Conservation (phyloP, 345 rosid species). For the Salix suchowensis region DNA sequence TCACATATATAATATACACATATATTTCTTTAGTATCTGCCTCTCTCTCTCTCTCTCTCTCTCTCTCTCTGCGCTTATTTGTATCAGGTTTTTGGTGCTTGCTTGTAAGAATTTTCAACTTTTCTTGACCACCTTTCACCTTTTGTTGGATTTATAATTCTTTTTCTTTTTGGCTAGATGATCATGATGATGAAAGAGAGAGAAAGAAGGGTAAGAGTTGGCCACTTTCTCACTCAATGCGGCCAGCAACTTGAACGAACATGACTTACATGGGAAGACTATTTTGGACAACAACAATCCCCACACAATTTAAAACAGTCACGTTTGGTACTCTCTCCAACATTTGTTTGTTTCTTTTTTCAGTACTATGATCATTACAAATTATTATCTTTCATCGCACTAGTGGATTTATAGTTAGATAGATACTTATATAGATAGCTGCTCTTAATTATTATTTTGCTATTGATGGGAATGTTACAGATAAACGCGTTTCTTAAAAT, state of each 20-base stretch:
- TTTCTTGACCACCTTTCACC: constrained; percentile 15
- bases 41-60: background rate
- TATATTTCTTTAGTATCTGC: background rate
- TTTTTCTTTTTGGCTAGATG: background rate
- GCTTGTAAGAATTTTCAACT: constrained; percentile 14
- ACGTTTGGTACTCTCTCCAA: constrained; percentile 13
- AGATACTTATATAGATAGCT: too few species aligned
- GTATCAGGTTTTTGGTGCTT: constrained; percentile 18
- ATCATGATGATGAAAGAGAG: constrained; percentile 27
- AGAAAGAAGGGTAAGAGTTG: constrained; percentile 25
- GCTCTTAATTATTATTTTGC: too few species aligned
- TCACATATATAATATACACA: background rate
- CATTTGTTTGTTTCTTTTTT: background rate
- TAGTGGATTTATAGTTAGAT: background rate
- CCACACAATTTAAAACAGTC: constrained; percentile 23
- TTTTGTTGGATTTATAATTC: constrained; percentile 34
- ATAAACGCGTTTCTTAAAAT: too few species aligned
- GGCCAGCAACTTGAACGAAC: constrained; percentile 39
- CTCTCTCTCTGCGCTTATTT: constrained; percentile 7
- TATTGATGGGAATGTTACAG: too few species aligned
- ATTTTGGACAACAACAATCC: constrained; percentile 28
- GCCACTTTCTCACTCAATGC: constrained; percentile 57
- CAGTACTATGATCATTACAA: background rate
- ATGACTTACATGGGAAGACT: constrained; percentile 55
- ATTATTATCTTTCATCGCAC: background rate